Base-by-base conservation (phyloP, 1,284 basidiomycete genomes). In the Tilletia walkeri region DNA sequence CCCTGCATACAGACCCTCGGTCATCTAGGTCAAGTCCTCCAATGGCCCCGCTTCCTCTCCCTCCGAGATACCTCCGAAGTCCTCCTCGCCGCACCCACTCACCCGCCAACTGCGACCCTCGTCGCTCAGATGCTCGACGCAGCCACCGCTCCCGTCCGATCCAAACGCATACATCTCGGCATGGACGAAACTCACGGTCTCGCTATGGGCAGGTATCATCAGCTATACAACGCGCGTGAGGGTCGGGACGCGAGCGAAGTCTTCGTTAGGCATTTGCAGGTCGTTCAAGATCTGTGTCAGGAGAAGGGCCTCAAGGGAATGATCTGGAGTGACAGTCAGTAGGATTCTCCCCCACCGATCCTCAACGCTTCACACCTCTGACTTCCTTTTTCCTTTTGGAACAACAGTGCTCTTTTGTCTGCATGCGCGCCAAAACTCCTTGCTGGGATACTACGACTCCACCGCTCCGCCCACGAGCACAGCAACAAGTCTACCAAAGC, bases 21-120 rank as follows among this genome's bases (percentile, higher is more conserved):
- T 1, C 84, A 85, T 70, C 74, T 85, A 12, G 84, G 84, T 0
- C 84, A 85, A 74, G 84, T 85, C 77, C 77, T 85, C 2, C 84
- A 85, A 66, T 85, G 84, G 84, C 84, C 84, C 0, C 74, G 79
- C 18, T 85, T 79, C 69, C 74, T 81, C 1, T 75, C 73, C 10
- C 67, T 85, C 53, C 70, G 83, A 10, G 84, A 85, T 69, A 85
- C 84, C 0, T 76, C 82, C 1, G 84, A 85, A 30, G 84, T 85
- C 4, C 70, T 85, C 41, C 73, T 85, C 10, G 78, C 83, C 3
- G 83, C 83, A 56, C 75, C 72, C 47, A 4, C 59, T 7, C 59
- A 63, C 20, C 73, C 69, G 7, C 83, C 84, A 68, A 84, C 81
- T 1, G 84, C 84, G 66, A 66, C 65, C 0, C 80, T 84, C 72